A percentile compares a stretch with the other conserved stretches of the same genome.
phyloP scores from a whole-genome alignment of 1,139 yeast genomes.

The Candida labiduridarum region DNA sequence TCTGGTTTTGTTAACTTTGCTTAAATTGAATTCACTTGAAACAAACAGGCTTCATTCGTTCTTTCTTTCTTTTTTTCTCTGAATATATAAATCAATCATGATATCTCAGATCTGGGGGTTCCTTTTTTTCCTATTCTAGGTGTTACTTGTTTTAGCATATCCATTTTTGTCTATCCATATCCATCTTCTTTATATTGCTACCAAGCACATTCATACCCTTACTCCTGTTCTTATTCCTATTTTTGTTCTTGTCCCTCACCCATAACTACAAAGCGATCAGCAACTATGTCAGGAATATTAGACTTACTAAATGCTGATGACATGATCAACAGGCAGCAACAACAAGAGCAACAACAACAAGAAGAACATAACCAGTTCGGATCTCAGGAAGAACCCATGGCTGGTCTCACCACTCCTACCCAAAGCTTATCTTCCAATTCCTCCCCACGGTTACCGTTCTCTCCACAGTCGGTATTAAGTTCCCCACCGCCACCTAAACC shows the following conservation, averaged over 20 bases:
- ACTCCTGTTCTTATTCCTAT: not conserved
- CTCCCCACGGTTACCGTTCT: not conserved
- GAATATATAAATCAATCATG: not conserved
- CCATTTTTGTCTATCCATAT: too few species aligned
- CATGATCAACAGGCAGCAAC: slow-evolving; percentile 2
- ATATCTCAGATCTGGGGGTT: not conserved
- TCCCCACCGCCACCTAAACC: not conserved
- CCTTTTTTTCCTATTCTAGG: not conserved
- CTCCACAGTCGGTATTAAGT: not conserved
- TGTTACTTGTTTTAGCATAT: too few species aligned
- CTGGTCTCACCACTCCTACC: slow-evolving; percentile 1
- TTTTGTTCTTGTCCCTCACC: not conserved
- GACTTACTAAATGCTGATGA: slow-evolving; percentile 12
- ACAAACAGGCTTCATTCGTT: not conserved
- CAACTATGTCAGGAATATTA: slow-evolving; percentile 10
- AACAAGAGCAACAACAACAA: slow-evolving; percentile 1
- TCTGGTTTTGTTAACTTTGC: not conserved
- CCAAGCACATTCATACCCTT: not conserved
- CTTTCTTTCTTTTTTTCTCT: too few species aligned
- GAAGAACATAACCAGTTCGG: not conserved
- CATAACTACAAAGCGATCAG: not conserved
- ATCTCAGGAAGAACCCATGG: not conserved
- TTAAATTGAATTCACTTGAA: not conserved
- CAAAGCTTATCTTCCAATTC: slow-evolving; percentile 2
- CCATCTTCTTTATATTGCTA: not conserved